These are phyloP conservation scores for Coemansia sp. DNA, from an alignment of 192 early-diverging fungal genomes.

Conservation along the genomic window DNA sequence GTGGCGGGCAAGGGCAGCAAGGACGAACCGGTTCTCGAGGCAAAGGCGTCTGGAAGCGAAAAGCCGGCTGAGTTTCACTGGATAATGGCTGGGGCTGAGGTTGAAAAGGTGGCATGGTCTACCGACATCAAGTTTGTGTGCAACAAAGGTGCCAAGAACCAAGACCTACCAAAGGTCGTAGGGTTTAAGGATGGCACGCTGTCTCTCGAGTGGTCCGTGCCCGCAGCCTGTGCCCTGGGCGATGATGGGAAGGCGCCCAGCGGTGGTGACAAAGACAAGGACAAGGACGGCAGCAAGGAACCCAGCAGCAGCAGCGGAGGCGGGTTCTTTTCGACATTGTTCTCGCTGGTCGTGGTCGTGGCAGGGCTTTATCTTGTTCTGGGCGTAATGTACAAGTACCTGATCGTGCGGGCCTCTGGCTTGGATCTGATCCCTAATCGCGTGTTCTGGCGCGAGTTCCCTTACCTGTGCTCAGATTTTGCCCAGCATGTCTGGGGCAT, in stretches of 20 bases:
- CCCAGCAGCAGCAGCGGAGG: constrained; percentile 7
- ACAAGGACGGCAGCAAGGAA: constrained; percentile 7
- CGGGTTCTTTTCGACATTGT: constrained; percentile 41
- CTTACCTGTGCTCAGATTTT: constrained; percentile 47
- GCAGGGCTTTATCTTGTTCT: constrained; percentile 41
- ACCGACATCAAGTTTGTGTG: constrained; percentile 46
- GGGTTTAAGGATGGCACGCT: constrained; percentile 26
- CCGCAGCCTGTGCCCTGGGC: constrained; percentile 40
- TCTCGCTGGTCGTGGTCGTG: constrained; percentile 20
- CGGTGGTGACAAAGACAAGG: constrained; percentile 13
- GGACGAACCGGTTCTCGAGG: constrained; percentile 23
- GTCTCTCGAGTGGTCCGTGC: constrained; percentile 45
- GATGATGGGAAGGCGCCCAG: constrained; percentile 1
- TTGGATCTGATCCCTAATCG: constrained; percentile 48
- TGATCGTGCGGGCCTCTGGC: constrained; percentile 36
- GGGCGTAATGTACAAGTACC: constrained; percentile 44
- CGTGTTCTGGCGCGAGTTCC: constrained; percentile 48
- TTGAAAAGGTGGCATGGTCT: constrained; percentile 25
- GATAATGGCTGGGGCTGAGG: constrained; percentile 35
- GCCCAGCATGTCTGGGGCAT: constrained; percentile 41
- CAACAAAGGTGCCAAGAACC: constrained; percentile 27
- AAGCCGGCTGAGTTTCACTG: constrained; percentile 36
- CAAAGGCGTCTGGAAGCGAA: constrained; percentile 20
- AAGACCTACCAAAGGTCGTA: constrained; percentile 21
- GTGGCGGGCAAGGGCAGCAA: constrained; percentile 21